Evolutionary conservation across 2,329 filamentous ascomycete species (phyloP).

Genomic region (Ophiostoma quercus): DNA sequence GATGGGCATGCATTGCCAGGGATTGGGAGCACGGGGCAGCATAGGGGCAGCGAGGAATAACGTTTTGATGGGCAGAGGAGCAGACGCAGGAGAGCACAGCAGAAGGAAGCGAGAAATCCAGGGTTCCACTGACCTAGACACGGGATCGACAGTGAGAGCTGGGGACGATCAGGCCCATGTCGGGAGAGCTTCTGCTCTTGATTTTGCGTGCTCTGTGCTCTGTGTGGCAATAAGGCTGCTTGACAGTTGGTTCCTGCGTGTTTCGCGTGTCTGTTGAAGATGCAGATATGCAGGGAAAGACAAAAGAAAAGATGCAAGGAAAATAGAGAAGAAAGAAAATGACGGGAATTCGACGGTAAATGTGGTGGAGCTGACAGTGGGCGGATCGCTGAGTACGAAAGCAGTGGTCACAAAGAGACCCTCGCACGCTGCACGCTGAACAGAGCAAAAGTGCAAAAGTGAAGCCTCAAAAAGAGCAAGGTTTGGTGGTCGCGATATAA

Average conservation of each 20-base stretch:
- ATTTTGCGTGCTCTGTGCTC: not conserved
- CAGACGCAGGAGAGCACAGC: not conserved
- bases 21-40: not conserved
- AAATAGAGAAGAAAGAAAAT: not conserved
- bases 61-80: not conserved
- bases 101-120: not conserved
- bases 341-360: not conserved
- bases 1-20: not conserved
- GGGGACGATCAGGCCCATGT: constrained; percentile 17
- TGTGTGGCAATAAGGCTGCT: not conserved
- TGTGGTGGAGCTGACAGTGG: not conserved
- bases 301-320: not conserved
- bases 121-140: constrained; percentile 22
- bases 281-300: not conserved
- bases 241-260: not conserved
- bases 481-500: not conserved
- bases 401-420: not conserved
- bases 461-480: not conserved
- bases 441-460: not conserved
- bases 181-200: not conserved
- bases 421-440: not conserved
- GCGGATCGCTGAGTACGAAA: not conserved
- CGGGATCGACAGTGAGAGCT: constrained; percentile 21
- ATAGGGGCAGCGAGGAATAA: not conserved
- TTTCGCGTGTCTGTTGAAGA: not conserved